Evolutionary conservation across 2,329 filamentous ascomycete genomes (phyloP).

Genomic region (Ceratocystis diversiconidia): DNA sequence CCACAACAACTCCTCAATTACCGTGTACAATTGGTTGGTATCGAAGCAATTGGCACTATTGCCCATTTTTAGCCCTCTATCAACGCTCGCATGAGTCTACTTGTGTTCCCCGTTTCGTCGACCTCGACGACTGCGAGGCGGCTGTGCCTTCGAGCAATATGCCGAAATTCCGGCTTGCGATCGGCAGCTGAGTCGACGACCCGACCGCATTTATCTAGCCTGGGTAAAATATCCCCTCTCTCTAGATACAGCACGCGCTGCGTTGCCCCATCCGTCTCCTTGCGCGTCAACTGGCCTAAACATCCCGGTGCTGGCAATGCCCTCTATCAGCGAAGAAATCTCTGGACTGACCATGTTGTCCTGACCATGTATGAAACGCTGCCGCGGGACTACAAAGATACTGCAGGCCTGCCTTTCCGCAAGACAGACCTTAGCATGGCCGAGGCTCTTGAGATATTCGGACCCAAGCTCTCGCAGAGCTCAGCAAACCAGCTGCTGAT

Average conservation of each 20-base stretch:
- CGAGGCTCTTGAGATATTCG: constrained; percentile 38
- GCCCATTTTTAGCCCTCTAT: background rate
- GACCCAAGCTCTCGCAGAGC: constrained; percentile 30
- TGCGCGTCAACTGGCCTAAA: constrained; percentile 16
- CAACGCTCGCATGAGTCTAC: constrained; percentile 16
- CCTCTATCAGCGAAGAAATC: constrained; percentile 8
- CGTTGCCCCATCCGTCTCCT: background rate
- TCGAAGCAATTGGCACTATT: background rate
- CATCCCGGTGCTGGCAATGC: background rate
- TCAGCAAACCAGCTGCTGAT: constrained; percentile 40
- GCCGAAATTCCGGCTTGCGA: constrained; percentile 3
- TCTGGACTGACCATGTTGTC: constrained; percentile 22
- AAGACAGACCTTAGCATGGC: constrained; percentile 33
- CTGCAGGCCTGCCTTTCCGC: constrained; percentile 39
- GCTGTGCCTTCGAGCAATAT: constrained; percentile 12
- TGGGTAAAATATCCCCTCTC: constrained; percentile 7
- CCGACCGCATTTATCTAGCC: constrained; percentile 13
- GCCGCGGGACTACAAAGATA: constrained; percentile 43
- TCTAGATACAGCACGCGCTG: constrained; percentile 11
- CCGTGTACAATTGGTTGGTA: background rate
- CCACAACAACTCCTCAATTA: background rate
- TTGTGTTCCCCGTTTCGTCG: constrained; percentile 16
- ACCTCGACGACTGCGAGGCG: constrained; percentile 8
- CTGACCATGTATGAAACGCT: constrained; percentile 43
- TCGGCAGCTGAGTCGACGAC: constrained; percentile 1